Evolutionary conservation across 495 filamentous ascomycete genomes (phyloP), one percentile per base, ranked within the genome.

Genomic region (Saxophila tyrrhenica): DNA sequence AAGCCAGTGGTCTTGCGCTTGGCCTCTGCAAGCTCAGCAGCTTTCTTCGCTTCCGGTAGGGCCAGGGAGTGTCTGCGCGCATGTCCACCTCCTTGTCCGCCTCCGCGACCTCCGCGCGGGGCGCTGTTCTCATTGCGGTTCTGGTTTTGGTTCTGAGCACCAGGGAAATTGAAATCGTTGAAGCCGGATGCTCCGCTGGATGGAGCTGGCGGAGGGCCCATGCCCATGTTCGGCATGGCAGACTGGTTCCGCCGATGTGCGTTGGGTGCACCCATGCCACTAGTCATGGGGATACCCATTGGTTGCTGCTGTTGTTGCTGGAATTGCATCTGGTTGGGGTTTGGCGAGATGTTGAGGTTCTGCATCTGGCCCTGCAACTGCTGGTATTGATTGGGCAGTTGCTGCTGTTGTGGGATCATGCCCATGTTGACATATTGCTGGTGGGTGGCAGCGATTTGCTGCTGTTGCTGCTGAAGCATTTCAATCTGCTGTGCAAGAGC

Each of bases 401-500:
- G 73, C 69, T 96, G 90, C 55, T 85, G 83, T 35, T 85, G 85
- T 55, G 82, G 84, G 59, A 98, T 77, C 74, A 97, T 83, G 60
- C 88, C 88, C 86, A 97, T 91, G 67, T 94, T 92, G 55, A 94
- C 85, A 72, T 95, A 97, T 68, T 97, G 91, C 70, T 94, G 90
- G 61, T 96, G 89, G 50, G 88, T 89, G 51, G 86, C 86, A 66
- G 91, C 85, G 68, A 97, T 94, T 66, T 97, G 94, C 70, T 97
- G 94, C 65, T 98, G 92, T 66, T 97, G 94, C 67, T 94, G 89
- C 72, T 98, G 92, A 61, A 98, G 79, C 70, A 91, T 76, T 72
- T 98, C 90, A 66, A 97, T 96, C 71, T 98, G 92, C 75, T 97
- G 92, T 70, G 95, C 91, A 70, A 98, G 86, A 65, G 92, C 89